phyloP scores from a whole-genome alignment of 176 grass and related monocot species.

The Oryza nivara region DNA sequence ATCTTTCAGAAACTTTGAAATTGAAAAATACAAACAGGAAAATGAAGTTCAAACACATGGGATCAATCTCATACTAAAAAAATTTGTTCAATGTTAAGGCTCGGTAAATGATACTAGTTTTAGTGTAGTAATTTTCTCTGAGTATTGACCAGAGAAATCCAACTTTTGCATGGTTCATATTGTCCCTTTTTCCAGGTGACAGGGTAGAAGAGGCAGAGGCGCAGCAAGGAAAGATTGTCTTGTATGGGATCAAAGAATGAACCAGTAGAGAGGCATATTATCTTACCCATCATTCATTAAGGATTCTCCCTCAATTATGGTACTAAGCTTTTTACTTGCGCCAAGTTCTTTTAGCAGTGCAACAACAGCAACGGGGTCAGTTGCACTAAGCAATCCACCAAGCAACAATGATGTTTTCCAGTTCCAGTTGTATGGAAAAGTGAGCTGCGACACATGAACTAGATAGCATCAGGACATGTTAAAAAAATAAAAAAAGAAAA shows the following conservation, averaged over 20 bases:
- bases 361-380: conserved; percentile 90
- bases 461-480: neutral
- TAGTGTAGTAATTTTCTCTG: conserved; percentile 4
- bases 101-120: conserved; percentile 3
- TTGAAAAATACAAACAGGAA: neutral
- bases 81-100: neutral
- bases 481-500: neutral
- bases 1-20: neutral
- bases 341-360: conserved; percentile 92
- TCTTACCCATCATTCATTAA: conserved; percentile 94
- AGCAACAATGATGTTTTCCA: conserved; percentile 95
- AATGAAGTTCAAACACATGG: neutral
- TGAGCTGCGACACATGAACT: conserved; percentile 50
- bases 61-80: neutral
- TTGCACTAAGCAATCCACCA: conserved; percentile 89
- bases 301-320: conserved; percentile 95
- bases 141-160: neutral
- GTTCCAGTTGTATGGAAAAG: conserved; percentile 92
- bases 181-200: neutral
- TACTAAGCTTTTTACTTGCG: conserved; percentile 91
- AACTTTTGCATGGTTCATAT: neutral
- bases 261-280: neutral
- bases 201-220: neutral
- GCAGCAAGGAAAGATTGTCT: neutral
- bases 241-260: conserved; percentile 7